These are phyloP conservation scores for Nadsonia commutata DNA, from an alignment of 1,139 yeast species.

Conservation along the genomic window DNA sequence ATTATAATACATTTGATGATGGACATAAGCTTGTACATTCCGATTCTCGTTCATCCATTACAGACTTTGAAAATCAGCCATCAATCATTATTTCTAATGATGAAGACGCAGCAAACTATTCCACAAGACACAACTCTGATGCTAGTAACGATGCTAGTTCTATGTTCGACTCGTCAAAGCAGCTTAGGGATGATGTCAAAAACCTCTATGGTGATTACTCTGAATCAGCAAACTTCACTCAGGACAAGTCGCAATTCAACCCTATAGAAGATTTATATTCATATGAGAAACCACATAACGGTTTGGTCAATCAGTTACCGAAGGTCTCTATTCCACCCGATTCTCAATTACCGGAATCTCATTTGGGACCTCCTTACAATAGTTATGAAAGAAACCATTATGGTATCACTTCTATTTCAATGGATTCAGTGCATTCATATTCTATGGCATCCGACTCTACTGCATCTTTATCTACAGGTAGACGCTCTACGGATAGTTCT, in stretches of 20 bases:
- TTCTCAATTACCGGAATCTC: background rate
- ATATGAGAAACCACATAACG: background rate
- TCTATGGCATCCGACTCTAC: slow-evolving; percentile 12
- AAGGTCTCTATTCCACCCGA: background rate
- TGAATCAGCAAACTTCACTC: background rate
- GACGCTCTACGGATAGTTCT: slow-evolving; percentile 13
- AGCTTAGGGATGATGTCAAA: background rate
- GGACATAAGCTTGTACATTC: background rate
- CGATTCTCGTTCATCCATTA: background rate
- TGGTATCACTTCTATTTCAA: background rate
- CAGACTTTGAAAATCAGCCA: background rate
- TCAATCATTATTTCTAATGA: background rate
- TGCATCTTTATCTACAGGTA: slow-evolving; percentile 18
- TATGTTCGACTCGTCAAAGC: background rate
- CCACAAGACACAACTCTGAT: background rate
- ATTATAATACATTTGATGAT: background rate
- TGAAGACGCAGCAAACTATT: background rate
- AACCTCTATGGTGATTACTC: background rate
- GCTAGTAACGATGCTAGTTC: background rate
- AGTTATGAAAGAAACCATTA: slow-evolving; percentile 1
- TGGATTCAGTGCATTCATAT: background rate
- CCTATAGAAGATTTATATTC: background rate
- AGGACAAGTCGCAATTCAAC: too few species aligned
- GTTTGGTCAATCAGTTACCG: background rate
- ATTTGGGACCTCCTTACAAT: background rate